Percentiles rank a stretch among this genome's conserved stretches.
These are phyloP conservation scores for Graphilbum fragrans DNA, from an alignment of 2,329 filamentous ascomycete genomes.

Conservation along the genomic window DNA sequence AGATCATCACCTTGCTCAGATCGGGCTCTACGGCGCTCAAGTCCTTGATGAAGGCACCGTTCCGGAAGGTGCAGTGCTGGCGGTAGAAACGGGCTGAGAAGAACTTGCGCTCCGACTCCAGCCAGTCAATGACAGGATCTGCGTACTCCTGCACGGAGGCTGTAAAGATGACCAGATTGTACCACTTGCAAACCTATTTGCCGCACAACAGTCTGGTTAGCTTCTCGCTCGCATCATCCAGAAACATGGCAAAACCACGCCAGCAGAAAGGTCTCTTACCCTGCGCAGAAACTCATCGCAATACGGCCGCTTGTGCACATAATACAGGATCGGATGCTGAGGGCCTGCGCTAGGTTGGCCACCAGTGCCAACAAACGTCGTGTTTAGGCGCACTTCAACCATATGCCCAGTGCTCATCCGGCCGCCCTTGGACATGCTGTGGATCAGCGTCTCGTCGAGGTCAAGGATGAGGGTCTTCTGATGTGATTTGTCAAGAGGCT, in stretches of 20 bases:
- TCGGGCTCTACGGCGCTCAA: constrained; percentile 92
- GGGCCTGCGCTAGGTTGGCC: constrained; percentile 59
- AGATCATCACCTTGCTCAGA: constrained; percentile 94
- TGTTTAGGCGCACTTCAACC: constrained; percentile 89
- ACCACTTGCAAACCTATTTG: constrained; percentile 80
- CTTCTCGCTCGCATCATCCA: background rate
- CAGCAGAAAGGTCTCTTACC: constrained; percentile 28
- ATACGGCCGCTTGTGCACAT: constrained; percentile 93
- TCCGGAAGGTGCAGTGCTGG: constrained; percentile 91
- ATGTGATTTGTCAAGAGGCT: constrained; percentile 38
- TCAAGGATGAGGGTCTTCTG: constrained; percentile 94
- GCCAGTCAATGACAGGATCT: constrained; percentile 96
- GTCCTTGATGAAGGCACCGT: constrained; percentile 97
- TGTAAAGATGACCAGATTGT: constrained; percentile 92
- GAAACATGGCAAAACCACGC: background rate
- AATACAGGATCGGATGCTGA: constrained; percentile 94
- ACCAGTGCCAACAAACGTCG: constrained; percentile 53
- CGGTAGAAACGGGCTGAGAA: constrained; percentile 90
- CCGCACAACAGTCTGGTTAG: background rate
- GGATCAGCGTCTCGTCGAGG: constrained; percentile 92
- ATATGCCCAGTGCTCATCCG: constrained; percentile 95
- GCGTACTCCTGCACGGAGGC: constrained; percentile 97
- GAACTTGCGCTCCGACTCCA: constrained; percentile 93
- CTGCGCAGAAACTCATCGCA: constrained; percentile 93
- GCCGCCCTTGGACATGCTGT: constrained; percentile 94